These are phyloP conservation scores for Euphorbia lathyris DNA, from an alignment of 345 rosid genomes.

Conservation along the genomic window DNA sequence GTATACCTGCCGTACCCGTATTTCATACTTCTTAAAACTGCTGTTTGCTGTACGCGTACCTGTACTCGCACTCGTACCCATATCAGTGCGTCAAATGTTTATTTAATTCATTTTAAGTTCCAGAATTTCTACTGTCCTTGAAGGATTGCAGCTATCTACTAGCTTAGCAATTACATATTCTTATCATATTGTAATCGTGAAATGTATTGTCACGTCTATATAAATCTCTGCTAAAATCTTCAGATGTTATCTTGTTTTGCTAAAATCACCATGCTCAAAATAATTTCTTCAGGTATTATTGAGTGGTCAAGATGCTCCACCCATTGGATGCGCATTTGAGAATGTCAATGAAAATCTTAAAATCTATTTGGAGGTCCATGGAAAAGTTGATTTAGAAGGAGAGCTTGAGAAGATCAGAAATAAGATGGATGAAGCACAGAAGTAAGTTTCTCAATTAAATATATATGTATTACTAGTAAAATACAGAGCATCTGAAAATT, in stretches of 20 bases:
- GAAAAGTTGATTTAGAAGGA: slow-evolving; percentile 53
- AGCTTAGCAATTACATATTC: not conserved
- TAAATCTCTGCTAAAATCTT: not conserved
- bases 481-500: too few species aligned
- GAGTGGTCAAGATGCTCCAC: slow-evolving; percentile 64
- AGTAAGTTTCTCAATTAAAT: slow-evolving; percentile 37
- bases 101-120: not conserved
- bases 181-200: not conserved
- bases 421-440: slow-evolving; percentile 63
- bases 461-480: not conserved
- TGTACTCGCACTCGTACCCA: too few species aligned
- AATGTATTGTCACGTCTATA: not conserved
- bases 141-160: not conserved
- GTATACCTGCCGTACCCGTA: too few species aligned
- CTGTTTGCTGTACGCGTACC: too few species aligned
- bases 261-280: not conserved
- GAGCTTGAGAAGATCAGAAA: slow-evolving; percentile 66
- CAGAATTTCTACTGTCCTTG: too few species aligned
- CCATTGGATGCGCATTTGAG: slow-evolving; percentile 70
- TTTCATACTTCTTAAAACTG: too few species aligned
- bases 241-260: not conserved
- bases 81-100: too few species aligned
- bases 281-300: slow-evolving; percentile 52
- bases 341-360: slow-evolving; percentile 76
- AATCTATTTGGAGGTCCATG: slow-evolving; percentile 74